These are phyloP conservation scores for Calonectria fujianensis DNA, from an alignment of 2,329 filamentous ascomycete species.

Conservation along the genomic window DNA sequence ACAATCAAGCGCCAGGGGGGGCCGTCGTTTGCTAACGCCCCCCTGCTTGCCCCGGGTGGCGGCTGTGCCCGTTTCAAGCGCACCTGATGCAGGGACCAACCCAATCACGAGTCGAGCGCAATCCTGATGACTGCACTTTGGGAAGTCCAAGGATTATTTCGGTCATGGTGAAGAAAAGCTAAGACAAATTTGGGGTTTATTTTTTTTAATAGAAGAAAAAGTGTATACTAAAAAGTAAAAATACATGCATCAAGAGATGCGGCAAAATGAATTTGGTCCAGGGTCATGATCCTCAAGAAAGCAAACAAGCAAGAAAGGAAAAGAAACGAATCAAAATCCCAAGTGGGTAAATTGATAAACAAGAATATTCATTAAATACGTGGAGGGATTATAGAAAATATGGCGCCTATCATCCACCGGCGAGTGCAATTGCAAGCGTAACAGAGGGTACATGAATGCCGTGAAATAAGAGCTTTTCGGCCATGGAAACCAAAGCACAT, in stretches of 20 bases:
- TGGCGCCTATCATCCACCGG: neutral
- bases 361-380: neutral
- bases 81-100: slow-evolving; percentile 11
- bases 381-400: neutral
- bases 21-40: slow-evolving; percentile 1
- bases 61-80: slow-evolving; percentile 17
- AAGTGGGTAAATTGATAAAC: too few species aligned
- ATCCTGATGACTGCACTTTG: neutral
- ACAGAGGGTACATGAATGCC: neutral
- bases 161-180: neutral
- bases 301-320: neutral
- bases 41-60: slow-evolving; percentile 4
- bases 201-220: neutral
- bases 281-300: neutral
- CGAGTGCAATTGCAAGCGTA: neutral
- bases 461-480: neutral
- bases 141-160: neutral
- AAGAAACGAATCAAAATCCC: neutral
- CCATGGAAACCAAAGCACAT: neutral
- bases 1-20: slow-evolving; percentile 27
- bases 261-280: neutral
- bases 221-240: neutral
- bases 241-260: neutral
- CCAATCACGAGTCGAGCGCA: neutral
- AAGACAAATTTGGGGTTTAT: neutral